A percentile compares a stretch with the other conserved stretches of the same genome.
phyloP scores from a whole-genome alignment of 169 alveolate species.

The Amoebophrya sp. region DNA sequence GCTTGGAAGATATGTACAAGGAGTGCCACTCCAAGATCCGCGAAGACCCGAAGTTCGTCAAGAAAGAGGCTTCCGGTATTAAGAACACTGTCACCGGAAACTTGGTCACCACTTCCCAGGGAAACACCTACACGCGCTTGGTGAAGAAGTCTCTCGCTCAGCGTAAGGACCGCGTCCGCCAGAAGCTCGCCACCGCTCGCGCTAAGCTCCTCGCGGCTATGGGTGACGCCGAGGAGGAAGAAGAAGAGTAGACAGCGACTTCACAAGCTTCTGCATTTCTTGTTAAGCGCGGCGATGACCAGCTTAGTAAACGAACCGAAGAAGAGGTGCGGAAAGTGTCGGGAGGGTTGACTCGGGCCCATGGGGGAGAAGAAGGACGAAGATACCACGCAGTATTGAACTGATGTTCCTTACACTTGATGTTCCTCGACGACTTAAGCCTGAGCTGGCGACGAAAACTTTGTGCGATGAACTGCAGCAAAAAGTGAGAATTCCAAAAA shows the following conservation, averaged over 20 bases:
- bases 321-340: too few relatives aligned
- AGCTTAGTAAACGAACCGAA: too few relatives aligned
- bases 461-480: too few relatives aligned
- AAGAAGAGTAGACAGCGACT: background rate
- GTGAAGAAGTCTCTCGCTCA: background rate
- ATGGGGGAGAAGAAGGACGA: too few relatives aligned
- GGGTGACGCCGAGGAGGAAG: background rate
- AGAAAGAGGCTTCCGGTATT: slow-evolving; percentile 34
- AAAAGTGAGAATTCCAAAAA: too few relatives aligned
- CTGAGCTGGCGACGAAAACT: too few relatives aligned
- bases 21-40: slow-evolving; percentile 94
- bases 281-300: too few relatives aligned
- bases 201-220: background rate
- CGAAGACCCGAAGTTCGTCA: slow-evolving; percentile 80
- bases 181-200: slow-evolving; percentile 13
- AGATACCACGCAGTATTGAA: too few relatives aligned
- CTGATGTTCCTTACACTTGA: too few relatives aligned
- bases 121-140: background rate
- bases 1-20: slow-evolving; percentile 91
- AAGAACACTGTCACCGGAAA: background rate
- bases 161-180: slow-evolving; percentile 25
- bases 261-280: too few relatives aligned
- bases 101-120: background rate
- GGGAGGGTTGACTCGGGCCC: too few relatives aligned
- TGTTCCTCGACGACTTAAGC: too few relatives aligned